Percentiles rank a stretch among this genome's conserved stretches.
These are phyloP conservation scores for bread wheat (Triticum aestivum) DNA, from an alignment of 176 grass and related monocot species.

Conservation along the genomic window DNA sequence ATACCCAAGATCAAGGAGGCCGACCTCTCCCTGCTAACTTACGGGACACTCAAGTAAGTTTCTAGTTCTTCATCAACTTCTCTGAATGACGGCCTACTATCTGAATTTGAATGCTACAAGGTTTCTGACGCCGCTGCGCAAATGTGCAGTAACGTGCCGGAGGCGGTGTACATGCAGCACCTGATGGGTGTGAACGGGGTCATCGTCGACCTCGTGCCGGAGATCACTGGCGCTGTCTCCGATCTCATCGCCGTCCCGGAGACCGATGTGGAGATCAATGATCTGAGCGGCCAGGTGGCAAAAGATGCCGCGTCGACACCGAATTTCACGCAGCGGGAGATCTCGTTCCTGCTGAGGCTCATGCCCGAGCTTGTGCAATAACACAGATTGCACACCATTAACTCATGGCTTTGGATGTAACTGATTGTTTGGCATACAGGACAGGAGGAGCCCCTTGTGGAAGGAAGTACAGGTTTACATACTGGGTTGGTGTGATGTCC, in stretches of 20 bases:
- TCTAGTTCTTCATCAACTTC: background rate
- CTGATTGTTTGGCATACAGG: conserved; percentile 3
- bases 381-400: background rate
- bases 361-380: conserved; percentile 85
- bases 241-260: conserved; percentile 38
- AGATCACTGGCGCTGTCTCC: conserved; percentile 65
- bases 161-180: conserved; percentile 91
- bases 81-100: background rate
- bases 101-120: background rate
- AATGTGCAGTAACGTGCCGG: conserved; percentile 75
- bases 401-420: background rate
- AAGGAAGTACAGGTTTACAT: background rate
- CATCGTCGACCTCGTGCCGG: conserved; percentile 81
- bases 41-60: conserved; percentile 79
- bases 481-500: background rate
- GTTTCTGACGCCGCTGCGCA: background rate
- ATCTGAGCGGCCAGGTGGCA: background rate
- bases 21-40: conserved; percentile 70
- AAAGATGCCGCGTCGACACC: conserved; percentile 20
- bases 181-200: conserved; percentile 84
- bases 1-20: conserved; percentile 84
- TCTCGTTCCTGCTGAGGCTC: conserved; percentile 85
- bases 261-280: background rate
- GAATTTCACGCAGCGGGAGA: conserved; percentile 69
- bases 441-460: conserved; percentile 4